A percentile compares a stretch with the other conserved stretches of the same genome.
Conservation (phyloP, 1,139 yeast species). For the Blastobotrys aristatus region DNA sequence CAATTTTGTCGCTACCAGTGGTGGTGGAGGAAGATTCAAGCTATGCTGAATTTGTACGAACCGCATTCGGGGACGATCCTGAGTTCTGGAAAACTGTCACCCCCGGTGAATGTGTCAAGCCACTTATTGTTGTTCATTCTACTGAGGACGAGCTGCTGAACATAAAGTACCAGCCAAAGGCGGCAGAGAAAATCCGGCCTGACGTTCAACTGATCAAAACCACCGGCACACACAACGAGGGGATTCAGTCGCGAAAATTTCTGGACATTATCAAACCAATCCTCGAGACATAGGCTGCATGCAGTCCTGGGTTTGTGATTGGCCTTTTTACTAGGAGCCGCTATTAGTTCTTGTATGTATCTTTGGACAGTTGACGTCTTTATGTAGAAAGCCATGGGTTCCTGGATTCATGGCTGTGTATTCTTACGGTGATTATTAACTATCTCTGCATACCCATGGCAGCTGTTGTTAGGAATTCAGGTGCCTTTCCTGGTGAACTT, state of each 20-base stretch:
- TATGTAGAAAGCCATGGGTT: no score
- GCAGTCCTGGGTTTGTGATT: neutral
- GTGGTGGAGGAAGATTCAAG: constrained; percentile 44
- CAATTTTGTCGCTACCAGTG: constrained; percentile 44
- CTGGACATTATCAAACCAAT: neutral
- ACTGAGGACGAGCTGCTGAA: constrained; percentile 36
- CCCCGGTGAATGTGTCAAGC: constrained; percentile 23
- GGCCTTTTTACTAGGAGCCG: no score
- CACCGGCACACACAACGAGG: constrained; percentile 14
- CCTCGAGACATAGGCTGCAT: neutral
- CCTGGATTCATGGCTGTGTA: no score
- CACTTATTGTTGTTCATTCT: constrained; percentile 34
- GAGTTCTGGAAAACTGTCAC: constrained; percentile 31
- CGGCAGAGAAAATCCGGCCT: constrained; percentile 24
- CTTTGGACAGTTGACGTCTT: no score
- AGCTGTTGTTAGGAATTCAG: no score
- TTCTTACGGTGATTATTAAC: no score
- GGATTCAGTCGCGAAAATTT: constrained; percentile 5
- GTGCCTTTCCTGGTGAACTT: no score
- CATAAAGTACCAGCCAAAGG: constrained; percentile 30
- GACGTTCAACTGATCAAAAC: constrained; percentile 3
- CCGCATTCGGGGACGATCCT: constrained; percentile 40
- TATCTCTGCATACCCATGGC: no score
- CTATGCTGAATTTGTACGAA: constrained; percentile 41
- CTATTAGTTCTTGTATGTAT: no score